Evolutionary conservation across 768 basidiomycete species (phyloP), one percentile per base, ranked within the genome.

Genomic region (Sutorius australiensis): DNA sequence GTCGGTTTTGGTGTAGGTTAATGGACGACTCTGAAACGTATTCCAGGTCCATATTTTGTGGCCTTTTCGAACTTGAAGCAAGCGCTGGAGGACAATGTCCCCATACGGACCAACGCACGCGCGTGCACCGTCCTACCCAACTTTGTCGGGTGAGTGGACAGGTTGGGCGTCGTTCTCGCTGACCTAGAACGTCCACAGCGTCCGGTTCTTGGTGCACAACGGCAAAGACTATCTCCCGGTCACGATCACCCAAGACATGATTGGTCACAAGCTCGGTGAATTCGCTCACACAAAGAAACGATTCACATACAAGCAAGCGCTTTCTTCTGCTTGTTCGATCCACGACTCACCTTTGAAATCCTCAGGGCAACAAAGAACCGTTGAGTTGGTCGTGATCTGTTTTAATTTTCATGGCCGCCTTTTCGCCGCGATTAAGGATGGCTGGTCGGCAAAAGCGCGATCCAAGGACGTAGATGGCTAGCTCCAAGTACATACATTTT

Each of bases 211-310:
- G 70, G 92, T 99, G 3, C 94, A 99, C 72, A 98, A 98, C 60
- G 95, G 95, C 33, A 92, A 86, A 72, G 83, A 91, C 62, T 95
- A 92, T 68, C 53, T 86, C 5, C 94, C 94, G 0, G 87, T 99
- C 37, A 72, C 78, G 40, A 79, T 99, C 58, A 93, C 90, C 4
- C 92, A 95, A 67, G 95, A 98, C 69, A 98, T 98, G 95, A 92
- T 99, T 2, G 95, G 95, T 0, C 95, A 99, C 69, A 99, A 99
- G 70, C 72, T 98, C 48, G 95, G 95, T 48, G 94, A 98, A 76
- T 98, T 98, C 70, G 75, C 92, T 37, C 82, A 86, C 60, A 98
- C 95, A 33, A 86, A 87, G 74, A 94, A 92, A 71, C 81, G 81
- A 50, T 95, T 94, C 69, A 80, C 76, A 31, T 93, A 85, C 75